These are phyloP conservation scores for Firmiana major DNA, from an alignment of 345 rosid genomes.

Conservation along the genomic window DNA sequence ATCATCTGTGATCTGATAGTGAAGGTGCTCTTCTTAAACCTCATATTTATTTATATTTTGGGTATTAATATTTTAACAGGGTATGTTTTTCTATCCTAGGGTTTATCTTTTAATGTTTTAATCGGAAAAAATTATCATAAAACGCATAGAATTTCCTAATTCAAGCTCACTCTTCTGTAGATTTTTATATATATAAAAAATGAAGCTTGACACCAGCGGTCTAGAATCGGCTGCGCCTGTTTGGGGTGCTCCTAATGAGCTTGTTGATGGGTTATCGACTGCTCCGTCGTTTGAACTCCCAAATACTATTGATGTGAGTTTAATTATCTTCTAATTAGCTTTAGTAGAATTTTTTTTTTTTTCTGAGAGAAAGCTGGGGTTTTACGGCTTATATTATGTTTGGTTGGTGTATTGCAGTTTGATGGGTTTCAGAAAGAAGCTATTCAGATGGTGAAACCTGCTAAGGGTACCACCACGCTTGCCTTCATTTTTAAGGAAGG, in stretches of 20 bases:
- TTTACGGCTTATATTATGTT: slow-evolving; percentile 11
- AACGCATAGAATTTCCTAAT: background rate
- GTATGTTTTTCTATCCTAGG: background rate
- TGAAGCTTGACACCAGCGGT: slow-evolving; percentile 92
- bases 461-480: slow-evolving; percentile 93
- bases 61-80: background rate
- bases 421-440: slow-evolving; percentile 90
- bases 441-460: slow-evolving; percentile 86
- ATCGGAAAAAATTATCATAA: background rate
- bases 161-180: background rate
- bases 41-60: background rate
- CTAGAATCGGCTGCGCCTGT: slow-evolving; percentile 49
- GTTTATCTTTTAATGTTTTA: background rate
- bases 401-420: slow-evolving; percentile 48
- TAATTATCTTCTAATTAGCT: background rate
- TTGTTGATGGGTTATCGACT: slow-evolving; percentile 41
- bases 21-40: background rate
- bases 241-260: slow-evolving; percentile 37
- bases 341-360: background rate
- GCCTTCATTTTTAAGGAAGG: slow-evolving; percentile 96
- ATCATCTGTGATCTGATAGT: background rate
- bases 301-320: slow-evolving; percentile 58
- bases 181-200: slow-evolving; percentile 7
- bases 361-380: background rate
- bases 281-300: slow-evolving; percentile 72